Base-by-base conservation (phyloP, 1,284 basidiomycete species). In the Jaminaea rosea region DNA sequence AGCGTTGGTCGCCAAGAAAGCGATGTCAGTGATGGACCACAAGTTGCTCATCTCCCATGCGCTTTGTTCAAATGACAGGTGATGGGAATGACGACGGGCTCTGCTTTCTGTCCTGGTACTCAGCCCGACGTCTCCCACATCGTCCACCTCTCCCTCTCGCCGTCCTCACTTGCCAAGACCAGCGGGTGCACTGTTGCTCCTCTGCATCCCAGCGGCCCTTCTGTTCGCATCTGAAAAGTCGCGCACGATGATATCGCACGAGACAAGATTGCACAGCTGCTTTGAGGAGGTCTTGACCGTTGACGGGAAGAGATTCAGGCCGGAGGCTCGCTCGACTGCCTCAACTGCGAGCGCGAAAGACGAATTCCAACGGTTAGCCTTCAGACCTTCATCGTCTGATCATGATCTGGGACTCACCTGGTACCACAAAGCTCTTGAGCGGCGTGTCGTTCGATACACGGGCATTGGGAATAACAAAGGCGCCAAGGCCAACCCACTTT, bases 251-350 rank as follows among this genome's bases (percentile, higher is more conserved):
- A 73, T 62, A 31, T 55, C 50, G 48, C 71, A 73, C 41, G 60
- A 44, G 23, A 67, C 64, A 9, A 65, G 58, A 23, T 64, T 60
- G 79, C 93, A 98, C 44, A 98, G 86, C 67, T 88, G 85, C 69
- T 84, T 89, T 9, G 88, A 84, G n/a, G 78, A 77, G 21, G 75
- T 61, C 75, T 93, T 96, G 67, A 97, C 77, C 26, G 81, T 81
- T 39, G 87, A 84, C 1, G 91, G 88, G 78, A 98, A 91, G 29
- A 98, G 78, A 1, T 82, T 84, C 46, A 98, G 79, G 0, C 93
- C 93, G 0, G 93, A 86, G 4, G 89, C 87, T 24, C 84, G 83
- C 76, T 98, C 94, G 36, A 99, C 90, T 0, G 84, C 80, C 54
- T 94, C 91, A 50, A 94, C 87, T 87, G 62, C 28, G 39, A 52